Evolutionary conservation across 768 basidiomycete genomes (phyloP).

Genomic region (Auriscalpium microsporum): DNA sequence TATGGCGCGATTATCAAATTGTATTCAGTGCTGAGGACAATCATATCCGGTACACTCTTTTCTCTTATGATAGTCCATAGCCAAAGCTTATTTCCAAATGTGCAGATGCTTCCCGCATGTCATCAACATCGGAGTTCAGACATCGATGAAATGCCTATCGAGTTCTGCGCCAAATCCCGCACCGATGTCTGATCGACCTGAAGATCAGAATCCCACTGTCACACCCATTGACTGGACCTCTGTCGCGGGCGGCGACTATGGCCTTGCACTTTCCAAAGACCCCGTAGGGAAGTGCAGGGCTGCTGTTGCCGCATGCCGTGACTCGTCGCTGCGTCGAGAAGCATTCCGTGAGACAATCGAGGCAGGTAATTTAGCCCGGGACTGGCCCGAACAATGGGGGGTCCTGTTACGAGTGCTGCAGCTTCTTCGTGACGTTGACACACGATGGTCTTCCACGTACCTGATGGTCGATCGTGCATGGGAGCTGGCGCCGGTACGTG

Average conservation of each 20-base stretch:
- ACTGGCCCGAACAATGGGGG: background rate
- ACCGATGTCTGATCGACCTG: background rate
- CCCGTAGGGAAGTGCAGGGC: background rate
- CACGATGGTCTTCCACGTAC: conserved; percentile 20
- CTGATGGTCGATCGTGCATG: conserved; percentile 15
- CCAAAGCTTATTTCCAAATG: background rate
- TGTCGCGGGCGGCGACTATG: background rate
- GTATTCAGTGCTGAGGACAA: conserved; percentile 13
- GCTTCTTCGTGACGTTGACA: conserved; percentile 16
- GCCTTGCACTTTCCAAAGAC: background rate
- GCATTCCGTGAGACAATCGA: too few species aligned
- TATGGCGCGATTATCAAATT: conserved; percentile 2
- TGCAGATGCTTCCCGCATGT: conserved; percentile 16
- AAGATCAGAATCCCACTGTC: background rate
- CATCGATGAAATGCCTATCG: background rate
- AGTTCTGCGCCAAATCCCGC: background rate
- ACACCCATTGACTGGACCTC: too few species aligned
- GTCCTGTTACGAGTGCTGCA: background rate
- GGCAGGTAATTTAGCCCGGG: too few species aligned
- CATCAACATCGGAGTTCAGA: conserved; percentile 9
- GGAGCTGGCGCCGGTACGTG: conserved; percentile 8
- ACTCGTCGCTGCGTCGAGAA: too few species aligned
- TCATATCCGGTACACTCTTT: conserved; percentile 8
- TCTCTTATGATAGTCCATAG: background rate
- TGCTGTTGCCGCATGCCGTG: background rate